A percentile compares a stretch with the other conserved stretches of the same genome.
These are phyloP conservation scores for Ustilago vetiveriae DNA, from an alignment of 1,284 basidiomycete genomes.

Conservation along the genomic window DNA sequence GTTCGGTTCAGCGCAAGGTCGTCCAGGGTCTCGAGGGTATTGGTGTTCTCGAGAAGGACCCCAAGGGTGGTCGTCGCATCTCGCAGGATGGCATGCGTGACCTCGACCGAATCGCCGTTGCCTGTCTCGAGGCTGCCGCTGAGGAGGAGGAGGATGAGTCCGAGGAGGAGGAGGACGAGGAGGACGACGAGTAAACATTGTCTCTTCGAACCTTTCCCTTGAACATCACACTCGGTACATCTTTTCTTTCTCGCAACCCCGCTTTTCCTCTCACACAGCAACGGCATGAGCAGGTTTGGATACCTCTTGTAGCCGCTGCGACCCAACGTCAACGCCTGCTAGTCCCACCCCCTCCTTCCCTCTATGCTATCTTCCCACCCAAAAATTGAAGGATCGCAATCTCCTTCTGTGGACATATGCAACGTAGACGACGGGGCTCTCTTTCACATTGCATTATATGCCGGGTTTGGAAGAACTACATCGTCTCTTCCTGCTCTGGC, in stretches of 20 bases:
- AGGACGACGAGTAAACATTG: slow-evolving; percentile 58
- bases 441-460: too few species aligned
- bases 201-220: neutral
- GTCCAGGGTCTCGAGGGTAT: slow-evolving; percentile 99
- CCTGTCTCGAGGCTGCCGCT: slow-evolving; percentile 86
- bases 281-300: neutral
- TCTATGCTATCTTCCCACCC: neutral
- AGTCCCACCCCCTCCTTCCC: neutral
- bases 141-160: slow-evolving; percentile 84
- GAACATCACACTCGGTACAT: neutral
- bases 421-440: neutral
- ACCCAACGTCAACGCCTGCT: neutral
- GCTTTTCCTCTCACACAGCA: neutral
- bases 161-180: slow-evolving; percentile 78
- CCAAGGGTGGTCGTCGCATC: slow-evolving; percentile 94
- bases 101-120: slow-evolving; percentile 97
- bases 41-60: slow-evolving; percentile 89
- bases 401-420: slow-evolving; percentile 1
- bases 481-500: too few species aligned
- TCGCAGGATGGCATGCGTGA: slow-evolving; percentile 96
- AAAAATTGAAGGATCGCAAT: neutral
- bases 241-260: neutral
- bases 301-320: too few species aligned
- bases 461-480: too few species aligned
- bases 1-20: slow-evolving; percentile 73